Conservation (phyloP, 805 yeast species). For the Monosporozyma aerobia region DNA sequence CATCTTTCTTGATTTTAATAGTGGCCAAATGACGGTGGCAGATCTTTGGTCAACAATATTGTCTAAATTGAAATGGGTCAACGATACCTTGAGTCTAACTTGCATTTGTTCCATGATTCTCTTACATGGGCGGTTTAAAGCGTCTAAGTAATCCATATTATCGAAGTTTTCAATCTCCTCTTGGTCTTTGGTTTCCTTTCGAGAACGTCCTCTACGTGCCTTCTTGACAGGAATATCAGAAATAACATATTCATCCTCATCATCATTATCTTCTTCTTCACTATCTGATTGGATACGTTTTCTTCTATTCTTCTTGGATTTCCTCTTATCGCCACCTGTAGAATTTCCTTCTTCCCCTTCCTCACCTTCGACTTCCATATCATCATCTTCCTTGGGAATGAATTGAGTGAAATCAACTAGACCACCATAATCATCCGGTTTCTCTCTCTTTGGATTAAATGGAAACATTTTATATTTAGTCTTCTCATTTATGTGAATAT, state of each 20-base stretch:
- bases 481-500: constrained; percentile 18
- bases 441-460: constrained; percentile 44
- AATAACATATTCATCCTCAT: constrained; percentile 23
- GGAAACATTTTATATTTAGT: constrained; percentile 65
- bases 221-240: constrained; percentile 13
- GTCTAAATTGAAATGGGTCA: constrained; percentile 69
- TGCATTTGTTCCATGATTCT: constrained; percentile 29
- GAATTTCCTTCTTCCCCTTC: neutral
- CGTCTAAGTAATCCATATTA: constrained; percentile 42
- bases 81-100: constrained; percentile 55
- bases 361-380: constrained; percentile 1
- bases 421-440: constrained; percentile 84
- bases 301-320: neutral
- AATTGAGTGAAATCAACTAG: constrained; percentile 59
- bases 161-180: constrained; percentile 36
- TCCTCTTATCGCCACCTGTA: neutral
- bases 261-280: constrained; percentile 18
- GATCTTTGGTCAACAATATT: constrained; percentile 84
- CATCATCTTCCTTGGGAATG: constrained; percentile 41
- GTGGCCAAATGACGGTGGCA: constrained; percentile 62
- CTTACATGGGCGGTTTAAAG: constrained; percentile 43
- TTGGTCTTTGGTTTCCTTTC: constrained; percentile 27
- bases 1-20: constrained; percentile 68
- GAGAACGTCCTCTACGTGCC: constrained; percentile 7
- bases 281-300: neutral